Evolutionary conservation across 257 asterid genomes (phyloP), one percentile per base, ranked within the genome.

Genomic region (Leptodermis oblonga): DNA sequence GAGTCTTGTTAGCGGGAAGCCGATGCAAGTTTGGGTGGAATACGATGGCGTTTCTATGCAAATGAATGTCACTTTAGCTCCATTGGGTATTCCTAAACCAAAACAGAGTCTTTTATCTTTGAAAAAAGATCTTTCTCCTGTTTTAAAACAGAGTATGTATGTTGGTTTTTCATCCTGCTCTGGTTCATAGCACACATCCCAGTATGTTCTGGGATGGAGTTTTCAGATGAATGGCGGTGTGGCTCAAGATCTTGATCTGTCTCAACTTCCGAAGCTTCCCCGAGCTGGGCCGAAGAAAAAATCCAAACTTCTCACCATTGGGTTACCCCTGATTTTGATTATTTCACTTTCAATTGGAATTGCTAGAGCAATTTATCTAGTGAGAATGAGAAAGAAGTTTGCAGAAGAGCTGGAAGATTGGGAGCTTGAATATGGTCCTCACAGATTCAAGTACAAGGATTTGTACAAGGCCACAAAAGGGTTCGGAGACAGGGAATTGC

Each of bases 401-500:
- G 65, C 65, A 31, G 65, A 59, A 59, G 65, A 30, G 65, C 65
- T 31, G 3, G 65, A 59, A 33, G 65, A 59, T 15, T 59, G 65
- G 65, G 65, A 59, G 65, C 65, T n/a, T 11, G 65, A 59, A 31
- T 59, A 31, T 37, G 65, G 65, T 4, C 65, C 65, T 6, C 65
- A 59, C 42, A 59, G 65, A 37, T 59, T 59, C 65, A 59, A 59
- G 65, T 59, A 59, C 65, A 59, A 59, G 25, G 65, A 59, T 33
- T 37, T 59, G 25, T 33, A 59, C 14, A 59, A 15, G 0, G 65
- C 65, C 25, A 84, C 96, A 4, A 79, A 73, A n/a, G 83, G 88
- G 31, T 90, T 90, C 61, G 77, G 74, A 60, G 86, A 86, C 23
- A 82, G 74, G 23, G 97, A 82, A 80, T 62, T 88, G 17, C 87